Conservation (phyloP, 495 filamentous ascomycete genomes). For the Elasticomyces elasticus region DNA sequence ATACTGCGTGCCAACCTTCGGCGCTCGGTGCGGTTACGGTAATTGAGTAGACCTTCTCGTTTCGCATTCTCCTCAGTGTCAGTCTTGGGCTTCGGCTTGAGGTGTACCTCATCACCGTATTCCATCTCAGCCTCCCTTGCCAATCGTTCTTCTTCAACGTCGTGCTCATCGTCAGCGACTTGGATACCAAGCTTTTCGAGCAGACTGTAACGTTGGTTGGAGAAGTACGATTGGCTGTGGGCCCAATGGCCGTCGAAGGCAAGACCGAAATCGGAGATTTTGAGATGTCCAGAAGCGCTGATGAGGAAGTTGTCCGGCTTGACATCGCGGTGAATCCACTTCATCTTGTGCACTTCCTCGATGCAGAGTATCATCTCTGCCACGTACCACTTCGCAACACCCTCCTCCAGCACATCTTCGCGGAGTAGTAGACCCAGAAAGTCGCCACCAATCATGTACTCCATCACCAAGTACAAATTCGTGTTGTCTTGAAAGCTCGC, state of each 20-base stretch:
- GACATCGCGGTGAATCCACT: slow-evolving; percentile 88
- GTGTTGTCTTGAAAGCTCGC: slow-evolving; percentile 78
- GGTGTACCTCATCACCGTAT: slow-evolving; percentile 25
- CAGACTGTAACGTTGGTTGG: slow-evolving; percentile 67
- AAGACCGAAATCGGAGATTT: slow-evolving; percentile 90
- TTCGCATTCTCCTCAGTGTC: slow-evolving; percentile 17
- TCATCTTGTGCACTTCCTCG: slow-evolving; percentile 78
- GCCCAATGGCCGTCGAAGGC: slow-evolving; percentile 93
- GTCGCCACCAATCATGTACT: slow-evolving; percentile 94
- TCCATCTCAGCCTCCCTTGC: slow-evolving; percentile 41
- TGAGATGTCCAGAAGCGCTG: slow-evolving; percentile 75
- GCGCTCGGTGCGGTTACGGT: slow-evolving; percentile 66
- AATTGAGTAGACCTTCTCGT: slow-evolving; percentile 55
- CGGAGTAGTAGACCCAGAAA: slow-evolving; percentile 79
- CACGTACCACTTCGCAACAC: slow-evolving; percentile 71
- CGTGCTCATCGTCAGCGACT: slow-evolving; percentile 65
- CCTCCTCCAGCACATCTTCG: slow-evolving; percentile 67
- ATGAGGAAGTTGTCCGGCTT: slow-evolving; percentile 97
- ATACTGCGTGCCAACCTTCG: slow-evolving; percentile 69
- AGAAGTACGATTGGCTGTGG: slow-evolving; percentile 77
- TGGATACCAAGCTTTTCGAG: slow-evolving; percentile 63
- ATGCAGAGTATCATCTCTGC: slow-evolving; percentile 94
- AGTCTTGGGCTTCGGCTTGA: slow-evolving; percentile 8
- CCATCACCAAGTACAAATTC: slow-evolving; percentile 88
- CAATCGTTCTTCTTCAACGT: slow-evolving; percentile 46